A percentile compares a stretch with the other conserved stretches of the same genome.
phyloP scores from a whole-genome alignment of 140 eudicot species.

The Artemisia princeps region DNA sequence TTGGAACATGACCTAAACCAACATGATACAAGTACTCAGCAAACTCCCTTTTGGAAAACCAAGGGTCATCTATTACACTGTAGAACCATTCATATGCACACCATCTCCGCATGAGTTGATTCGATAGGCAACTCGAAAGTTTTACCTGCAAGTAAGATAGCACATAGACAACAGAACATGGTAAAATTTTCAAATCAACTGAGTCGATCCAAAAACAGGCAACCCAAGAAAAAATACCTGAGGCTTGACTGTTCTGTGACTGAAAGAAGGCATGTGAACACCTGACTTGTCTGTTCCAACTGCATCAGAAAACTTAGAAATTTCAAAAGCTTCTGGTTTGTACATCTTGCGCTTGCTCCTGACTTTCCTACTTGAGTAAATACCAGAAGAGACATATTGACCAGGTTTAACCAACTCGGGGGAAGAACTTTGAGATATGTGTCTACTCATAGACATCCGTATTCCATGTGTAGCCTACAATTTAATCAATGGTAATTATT shows the following conservation, averaged over 20 bases:
- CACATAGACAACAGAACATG: conserved; percentile 20
- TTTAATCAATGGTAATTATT: conserved; percentile 15
- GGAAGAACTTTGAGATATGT: conserved; percentile 49
- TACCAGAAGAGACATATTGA: conserved; percentile 44
- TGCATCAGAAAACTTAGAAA: conserved; percentile 35
- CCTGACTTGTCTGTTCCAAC: conserved; percentile 31
- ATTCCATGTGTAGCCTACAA: conserved; percentile 46
- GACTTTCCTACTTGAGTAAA: conserved; percentile 46
- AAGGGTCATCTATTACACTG: conserved; percentile 85
- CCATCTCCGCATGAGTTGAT: conserved; percentile 63
- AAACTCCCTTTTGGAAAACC: conserved; percentile 94
- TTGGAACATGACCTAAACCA: conserved; percentile 96
- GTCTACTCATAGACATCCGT: conserved; percentile 36
- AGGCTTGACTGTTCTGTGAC: conserved; percentile 29
- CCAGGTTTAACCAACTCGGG: conserved; percentile 38
- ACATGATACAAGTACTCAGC: conserved; percentile 91
- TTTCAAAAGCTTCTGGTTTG: conserved; percentile 39
- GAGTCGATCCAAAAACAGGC: neutral
- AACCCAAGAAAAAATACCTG: conserved; percentile 37
- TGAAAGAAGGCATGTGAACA: conserved; percentile 26
- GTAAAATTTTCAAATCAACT: neutral
- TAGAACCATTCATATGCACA: conserved; percentile 87
- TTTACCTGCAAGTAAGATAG: conserved; percentile 39
- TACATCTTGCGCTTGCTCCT: conserved; percentile 67
- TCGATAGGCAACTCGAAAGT: conserved; percentile 53